phyloP scores from a whole-genome alignment of 2,329 filamentous ascomycete genomes.

The Tolypocladium paradoxum region DNA sequence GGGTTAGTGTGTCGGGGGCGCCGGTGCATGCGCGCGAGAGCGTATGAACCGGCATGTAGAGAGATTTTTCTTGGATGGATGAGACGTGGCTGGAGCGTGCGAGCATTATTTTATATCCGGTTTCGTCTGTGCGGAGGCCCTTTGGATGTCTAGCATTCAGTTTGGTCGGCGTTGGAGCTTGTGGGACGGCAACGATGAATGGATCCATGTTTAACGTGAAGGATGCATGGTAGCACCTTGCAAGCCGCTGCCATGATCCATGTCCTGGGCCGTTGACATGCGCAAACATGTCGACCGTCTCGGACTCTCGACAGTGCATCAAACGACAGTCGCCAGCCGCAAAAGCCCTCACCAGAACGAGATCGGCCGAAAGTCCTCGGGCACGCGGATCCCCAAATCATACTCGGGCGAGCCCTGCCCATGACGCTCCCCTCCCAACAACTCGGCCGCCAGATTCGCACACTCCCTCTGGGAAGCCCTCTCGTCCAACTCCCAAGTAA shows the following conservation, averaged over 20 bases:
- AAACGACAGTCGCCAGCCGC: background rate
- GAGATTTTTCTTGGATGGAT: too few relatives aligned
- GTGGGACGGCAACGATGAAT: background rate
- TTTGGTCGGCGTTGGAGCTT: background rate
- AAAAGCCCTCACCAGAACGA: constrained; percentile 17
- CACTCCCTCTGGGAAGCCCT: constrained; percentile 12
- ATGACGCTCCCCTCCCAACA: constrained; percentile 2
- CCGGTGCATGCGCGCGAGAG: constrained; percentile 29
- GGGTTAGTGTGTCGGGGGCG: constrained; percentile 22
- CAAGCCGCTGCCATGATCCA: too few relatives aligned
- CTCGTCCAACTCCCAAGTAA: constrained; percentile 8
- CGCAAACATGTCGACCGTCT: background rate
- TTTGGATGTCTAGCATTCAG: background rate
- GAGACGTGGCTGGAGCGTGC: background rate
- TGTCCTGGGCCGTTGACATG: background rate
- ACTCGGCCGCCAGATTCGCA: constrained; percentile 2
- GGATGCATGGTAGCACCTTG: too few relatives aligned
- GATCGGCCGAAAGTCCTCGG: constrained; percentile 13
- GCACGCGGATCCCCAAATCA: constrained; percentile 10
- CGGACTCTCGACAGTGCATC: background rate
- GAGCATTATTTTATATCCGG: background rate
- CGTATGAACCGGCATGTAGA: constrained; percentile 17
- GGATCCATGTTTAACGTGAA: background rate
- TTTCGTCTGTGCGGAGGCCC: background rate
- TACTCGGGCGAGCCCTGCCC: background rate